Percentiles rank a stretch among this genome's conserved stretches.
phyloP scores from a whole-genome alignment of 75 land plant species.

The Selaginella tamariscina region DNA sequence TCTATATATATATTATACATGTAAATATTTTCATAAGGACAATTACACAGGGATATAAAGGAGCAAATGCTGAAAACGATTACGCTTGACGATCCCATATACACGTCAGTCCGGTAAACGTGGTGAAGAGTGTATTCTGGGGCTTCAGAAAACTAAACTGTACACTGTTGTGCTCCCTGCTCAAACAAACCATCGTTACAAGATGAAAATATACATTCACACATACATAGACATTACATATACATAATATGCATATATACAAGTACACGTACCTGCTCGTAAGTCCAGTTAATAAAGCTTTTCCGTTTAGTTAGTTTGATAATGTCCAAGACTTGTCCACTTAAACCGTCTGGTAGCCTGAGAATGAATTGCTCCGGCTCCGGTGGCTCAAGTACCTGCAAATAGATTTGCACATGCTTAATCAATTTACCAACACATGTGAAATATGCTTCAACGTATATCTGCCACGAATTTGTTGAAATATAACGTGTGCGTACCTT shows the following conservation, averaged over 20 bases:
- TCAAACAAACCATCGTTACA: no score
- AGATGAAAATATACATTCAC: no score
- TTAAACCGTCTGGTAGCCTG: slow-evolving; percentile 72
- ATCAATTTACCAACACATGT: slow-evolving; percentile 38
- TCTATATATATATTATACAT: no score
- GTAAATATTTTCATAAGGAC: no score
- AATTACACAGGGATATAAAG: no score
- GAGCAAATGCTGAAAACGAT: no score
- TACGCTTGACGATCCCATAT: no score
- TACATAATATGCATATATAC: no score
- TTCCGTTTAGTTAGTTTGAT: slow-evolving; percentile 92
- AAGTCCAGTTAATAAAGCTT: slow-evolving; percentile 55
- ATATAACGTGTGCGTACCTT: slow-evolving; percentile 29
- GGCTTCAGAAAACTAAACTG: slow-evolving; percentile 84
- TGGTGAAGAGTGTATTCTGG: slow-evolving; percentile 80
- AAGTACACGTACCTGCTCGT: no score
- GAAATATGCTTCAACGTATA: slow-evolving; percentile 19
- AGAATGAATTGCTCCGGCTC: slow-evolving; percentile 86
- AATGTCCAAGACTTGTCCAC: slow-evolving; percentile 79
- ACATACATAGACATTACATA: no score
- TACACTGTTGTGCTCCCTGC: slow-evolving; percentile 57
- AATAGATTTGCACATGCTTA: no score
- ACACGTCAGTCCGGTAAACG: slow-evolving; percentile 64
- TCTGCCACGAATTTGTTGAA: no score
- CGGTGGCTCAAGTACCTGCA: slow-evolving; percentile 75